Conservation (phyloP, 2,329 filamentous ascomycete species). For the Beauveria rudraprayagi region DNA sequence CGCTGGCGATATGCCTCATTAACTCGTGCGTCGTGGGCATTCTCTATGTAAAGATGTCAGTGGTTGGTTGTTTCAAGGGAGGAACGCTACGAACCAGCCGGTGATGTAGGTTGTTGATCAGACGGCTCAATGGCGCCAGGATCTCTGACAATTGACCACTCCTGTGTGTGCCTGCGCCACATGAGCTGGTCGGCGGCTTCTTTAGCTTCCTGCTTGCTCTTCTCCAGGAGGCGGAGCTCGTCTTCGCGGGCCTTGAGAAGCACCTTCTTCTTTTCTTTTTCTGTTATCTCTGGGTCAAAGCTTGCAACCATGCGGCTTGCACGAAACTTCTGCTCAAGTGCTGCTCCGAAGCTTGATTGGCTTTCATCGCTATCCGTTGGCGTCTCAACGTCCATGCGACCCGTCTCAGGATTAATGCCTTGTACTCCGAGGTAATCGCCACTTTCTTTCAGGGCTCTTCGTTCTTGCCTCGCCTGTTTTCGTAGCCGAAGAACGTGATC, state of each 20-base stretch:
- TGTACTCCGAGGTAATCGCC: conserved; percentile 53
- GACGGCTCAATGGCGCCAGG: conserved; percentile 29
- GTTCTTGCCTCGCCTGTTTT: conserved; percentile 25
- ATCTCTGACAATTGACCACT: conserved; percentile 47
- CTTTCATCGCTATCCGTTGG: conserved; percentile 40
- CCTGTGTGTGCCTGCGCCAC: conserved; percentile 37
- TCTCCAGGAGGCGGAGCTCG: conserved; percentile 35
- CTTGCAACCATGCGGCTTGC: conserved; percentile 24
- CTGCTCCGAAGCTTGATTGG: conserved; percentile 16
- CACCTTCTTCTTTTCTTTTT: conserved; percentile 30
- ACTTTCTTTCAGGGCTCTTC: conserved; percentile 42
- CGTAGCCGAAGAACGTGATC: conserved; percentile 23
- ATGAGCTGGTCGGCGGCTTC: conserved; percentile 25
- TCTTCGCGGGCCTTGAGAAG: conserved; percentile 23
- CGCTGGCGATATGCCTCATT: background rate
- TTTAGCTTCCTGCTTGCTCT: conserved; percentile 30
- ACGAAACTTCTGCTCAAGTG: conserved; percentile 23
- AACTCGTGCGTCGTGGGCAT: background rate
- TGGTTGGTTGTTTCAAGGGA: background rate
- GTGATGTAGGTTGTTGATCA: background rate
- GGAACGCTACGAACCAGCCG: background rate
- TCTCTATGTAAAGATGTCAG: background rate
- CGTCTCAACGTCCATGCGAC: conserved; percentile 42
- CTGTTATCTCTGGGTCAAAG: conserved; percentile 27
- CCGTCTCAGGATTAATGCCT: conserved; percentile 49